Evolutionary conservation across 768 basidiomycete species (phyloP), one percentile per base, ranked within the genome.

Genomic region (Collybiopsis luxurians): DNA sequence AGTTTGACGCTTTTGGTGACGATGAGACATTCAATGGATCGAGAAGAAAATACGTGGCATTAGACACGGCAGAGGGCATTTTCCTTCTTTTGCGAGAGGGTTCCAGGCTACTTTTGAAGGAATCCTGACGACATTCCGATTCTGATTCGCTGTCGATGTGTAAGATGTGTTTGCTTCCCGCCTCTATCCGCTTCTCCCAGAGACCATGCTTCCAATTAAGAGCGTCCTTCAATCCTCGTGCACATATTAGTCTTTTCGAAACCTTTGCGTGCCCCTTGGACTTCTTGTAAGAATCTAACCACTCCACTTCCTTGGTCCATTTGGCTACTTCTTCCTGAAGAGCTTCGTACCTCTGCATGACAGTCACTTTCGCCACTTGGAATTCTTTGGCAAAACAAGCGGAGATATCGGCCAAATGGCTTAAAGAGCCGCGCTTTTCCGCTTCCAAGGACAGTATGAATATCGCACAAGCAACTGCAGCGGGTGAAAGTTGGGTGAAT

Each of bases 401-500:
- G n/a, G 83, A 79, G 56, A 90, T 73, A n/a, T 80, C 78, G 12
- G 73, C 77, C 26, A 87, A 69, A 48, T 81, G 75, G 49, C 81
- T 78, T 42, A 86, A 73, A 10, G 80, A 73, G 24, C 73, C 67
- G 42, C 81, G 79, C 10, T 71, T 69, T 62, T 88, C 87, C 3
- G 83, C 84, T 75, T 93, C 92, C 34, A 91, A 69, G 0, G 86
- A 81, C 52, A 90, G 77, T 24, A 92, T 75, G 56, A 90, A 73
- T 7, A 90, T 64, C 13, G 87, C 91, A 64, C 86, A 86, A 4
- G 90, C 88, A 2, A 84, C 75, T 21, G 85, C 67, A 24, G 78
- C 60, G 39, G 70, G 69, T 3, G 79, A 72, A 19, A 79, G 70
- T 59, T 53, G 66, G 71, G 68, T 63, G 66, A 23, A 71, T 69